Evolutionary conservation across 1,284 basidiomycete genomes (phyloP), one percentile per base, ranked within the genome.

Genomic region (Microstroma glucosiphilum): DNA sequence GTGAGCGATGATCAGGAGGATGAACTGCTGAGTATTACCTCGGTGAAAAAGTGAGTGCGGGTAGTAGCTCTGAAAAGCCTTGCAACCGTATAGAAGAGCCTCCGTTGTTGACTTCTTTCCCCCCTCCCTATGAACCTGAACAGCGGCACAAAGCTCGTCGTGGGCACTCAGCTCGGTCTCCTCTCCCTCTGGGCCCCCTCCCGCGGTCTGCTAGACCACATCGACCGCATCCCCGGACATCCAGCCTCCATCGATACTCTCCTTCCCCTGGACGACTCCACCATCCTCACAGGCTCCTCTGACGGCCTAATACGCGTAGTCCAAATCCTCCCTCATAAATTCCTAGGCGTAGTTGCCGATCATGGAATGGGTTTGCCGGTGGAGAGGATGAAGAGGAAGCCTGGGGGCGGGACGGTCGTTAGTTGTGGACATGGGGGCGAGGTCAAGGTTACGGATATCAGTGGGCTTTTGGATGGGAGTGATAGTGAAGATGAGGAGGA

Each of bases 1-100:
- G 75, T 90, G 87, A 76, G 72, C 17, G 91, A 94, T 75, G 91
- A 96, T 81, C 93, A 97, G 79, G 93, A 96, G 77, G 93, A 97
- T 78, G 93, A 96, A 76, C 82, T 96, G 26, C 83, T 96, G 6
- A 91, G 89, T 3, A 86, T 93, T 59, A 86, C 88, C 15, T 80
- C 89, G 6, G 90, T 96, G 75, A 91, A 89, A 82, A 85, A 86
- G 86, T 88, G 75, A 54, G 84, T 80, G 25, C 30, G 30, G n/a
- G n/a, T 43, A 11, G 41, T 43, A 43, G 11, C 41, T 11, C 13
- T 21, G 25, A 13, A 2, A 60, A 17, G 61, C 41, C n/a, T n/a
- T n/a, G 41, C 41, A n/a, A n/a, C 41, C 57, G 58, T 40, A 40
- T 9, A 9, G 56, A 57, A 40, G 19, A 8, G 8, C 9, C 4